Base-by-base conservation (phyloP, 306 rosid species). In the Fagus sylvatica region DNA sequence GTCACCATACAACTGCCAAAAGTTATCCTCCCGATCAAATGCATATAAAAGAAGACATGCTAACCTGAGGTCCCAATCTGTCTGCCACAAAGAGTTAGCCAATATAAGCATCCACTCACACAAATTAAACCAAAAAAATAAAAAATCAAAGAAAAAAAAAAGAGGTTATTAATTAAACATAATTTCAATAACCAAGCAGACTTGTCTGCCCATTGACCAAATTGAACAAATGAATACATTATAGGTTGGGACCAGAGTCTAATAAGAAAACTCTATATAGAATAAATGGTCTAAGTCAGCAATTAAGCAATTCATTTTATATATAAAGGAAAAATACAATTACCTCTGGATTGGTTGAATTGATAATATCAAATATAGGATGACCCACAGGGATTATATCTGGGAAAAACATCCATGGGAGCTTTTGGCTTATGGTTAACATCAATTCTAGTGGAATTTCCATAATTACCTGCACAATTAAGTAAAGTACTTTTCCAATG, bases 371-470 rank as follows among this genome's bases (percentile, higher is more conserved):
- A 81, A 95, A 95, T 80, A 95, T 88, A 69, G 98, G 98, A 87
- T 91, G 98, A 79, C 97, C 98, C 56, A 95, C 33, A 12, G 98
- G 98, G 74, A 95, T 80, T 73, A 92, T 89, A 78, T 95, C 98
- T 5, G 98, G 98, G 78, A 95, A 95, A 84, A 95, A 92, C 98
- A 95, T 95, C 98, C 98, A 92, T 0, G 98, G 98, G 17, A 83
- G 95, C 81, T 91, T 92, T 86, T 92, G 88, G 84, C 97, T 88
- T 74, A 95, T 82, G 41, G 98, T 92, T 78, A 95, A 77, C 98
- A 95, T 91, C 74, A 95, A 55, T 81, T 95, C 98, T 51, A 95
- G 80, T 8, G 98, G 98, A 81, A 95, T 92, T 85, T 92, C 98
- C 98, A 95, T 92, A 53, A 92, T 87, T 72, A 95, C 97, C 98